phyloP scores from a whole-genome alignment of 1,284 basidiomycete species.

The Marasmius sp. region DNA sequence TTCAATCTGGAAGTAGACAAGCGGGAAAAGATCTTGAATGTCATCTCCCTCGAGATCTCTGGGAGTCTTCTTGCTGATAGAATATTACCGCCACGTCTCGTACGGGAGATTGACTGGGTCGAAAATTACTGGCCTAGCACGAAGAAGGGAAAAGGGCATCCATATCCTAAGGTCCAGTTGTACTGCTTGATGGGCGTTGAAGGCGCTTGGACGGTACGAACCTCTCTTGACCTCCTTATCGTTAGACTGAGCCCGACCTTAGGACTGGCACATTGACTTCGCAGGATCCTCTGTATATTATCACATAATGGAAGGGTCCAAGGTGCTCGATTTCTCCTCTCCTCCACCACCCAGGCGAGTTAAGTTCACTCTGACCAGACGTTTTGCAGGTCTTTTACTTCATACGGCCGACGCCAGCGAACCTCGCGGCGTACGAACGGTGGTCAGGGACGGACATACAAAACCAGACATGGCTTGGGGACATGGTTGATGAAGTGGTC shows the following conservation, averaged over 20 bases:
- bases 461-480: conserved; percentile 87
- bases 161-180: conserved; percentile 92
- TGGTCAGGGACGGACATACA: conserved; percentile 93
- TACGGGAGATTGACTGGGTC: conserved; percentile 94
- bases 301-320: conserved; percentile 81
- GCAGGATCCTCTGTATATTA: conserved; percentile 96
- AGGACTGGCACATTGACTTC: conserved; percentile 98
- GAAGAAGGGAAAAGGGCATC: conserved; percentile 68
- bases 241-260: conserved; percentile 1
- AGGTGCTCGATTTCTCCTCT: conserved; percentile 43
- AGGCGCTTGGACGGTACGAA: conserved; percentile 85
- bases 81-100: conserved; percentile 82
- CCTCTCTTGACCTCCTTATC: background rate
- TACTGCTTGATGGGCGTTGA: conserved; percentile 93
- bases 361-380: conserved; percentile 3
- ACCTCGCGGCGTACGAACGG: conserved; percentile 85
- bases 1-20: conserved; percentile 63
- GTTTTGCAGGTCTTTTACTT: conserved; percentile 88
- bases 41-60: conserved; percentile 87
- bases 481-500: conserved; percentile 85
- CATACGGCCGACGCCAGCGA: conserved; percentile 85
- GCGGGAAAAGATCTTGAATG: conserved; percentile 86
- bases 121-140: conserved; percentile 90
- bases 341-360: conserved; percentile 12
- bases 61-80: conserved; percentile 73